phyloP scores from a whole-genome alignment of 2,329 filamentous ascomycete genomes.

The Xylariaceae sp. region DNA sequence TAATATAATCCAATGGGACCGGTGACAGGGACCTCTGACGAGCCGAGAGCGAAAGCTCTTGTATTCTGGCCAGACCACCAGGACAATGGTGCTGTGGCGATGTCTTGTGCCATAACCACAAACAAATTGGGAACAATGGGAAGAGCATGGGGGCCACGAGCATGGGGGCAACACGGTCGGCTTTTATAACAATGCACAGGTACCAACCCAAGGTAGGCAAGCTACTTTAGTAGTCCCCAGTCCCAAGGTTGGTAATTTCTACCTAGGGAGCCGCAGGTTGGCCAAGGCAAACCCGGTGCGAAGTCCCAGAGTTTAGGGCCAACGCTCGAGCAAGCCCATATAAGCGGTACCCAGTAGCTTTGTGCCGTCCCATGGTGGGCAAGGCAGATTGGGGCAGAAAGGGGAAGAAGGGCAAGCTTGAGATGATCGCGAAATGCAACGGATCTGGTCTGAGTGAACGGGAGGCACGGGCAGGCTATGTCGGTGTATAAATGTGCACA shows the following conservation, averaged over 20 bases:
- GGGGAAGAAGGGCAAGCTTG: background rate
- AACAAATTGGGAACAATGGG: constrained; percentile 13
- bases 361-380: background rate
- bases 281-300: constrained; percentile 8
- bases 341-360: background rate
- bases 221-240: constrained; percentile 4
- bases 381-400: background rate
- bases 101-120: constrained; percentile 16
- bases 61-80: constrained; percentile 15
- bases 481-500: constrained; percentile 16
- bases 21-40: constrained; percentile 1
- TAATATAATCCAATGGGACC: constrained; percentile 2
- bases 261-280: constrained; percentile 23
- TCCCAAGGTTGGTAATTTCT: constrained; percentile 14
- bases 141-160: constrained; percentile 7
- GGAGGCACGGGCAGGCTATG: constrained; percentile 8
- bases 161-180: constrained; percentile 14
- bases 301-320: constrained; percentile 6
- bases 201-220: constrained; percentile 20
- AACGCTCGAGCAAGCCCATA: background rate
- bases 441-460: too few relatives aligned
- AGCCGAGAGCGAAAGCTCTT: constrained; percentile 4
- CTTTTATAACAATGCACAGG: constrained; percentile 12
- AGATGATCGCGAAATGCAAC: too few relatives aligned
- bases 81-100: constrained; percentile 13